phyloP scores from a whole-genome alignment of 2,329 filamentous ascomycete species.

The Penicillium sp. region DNA sequence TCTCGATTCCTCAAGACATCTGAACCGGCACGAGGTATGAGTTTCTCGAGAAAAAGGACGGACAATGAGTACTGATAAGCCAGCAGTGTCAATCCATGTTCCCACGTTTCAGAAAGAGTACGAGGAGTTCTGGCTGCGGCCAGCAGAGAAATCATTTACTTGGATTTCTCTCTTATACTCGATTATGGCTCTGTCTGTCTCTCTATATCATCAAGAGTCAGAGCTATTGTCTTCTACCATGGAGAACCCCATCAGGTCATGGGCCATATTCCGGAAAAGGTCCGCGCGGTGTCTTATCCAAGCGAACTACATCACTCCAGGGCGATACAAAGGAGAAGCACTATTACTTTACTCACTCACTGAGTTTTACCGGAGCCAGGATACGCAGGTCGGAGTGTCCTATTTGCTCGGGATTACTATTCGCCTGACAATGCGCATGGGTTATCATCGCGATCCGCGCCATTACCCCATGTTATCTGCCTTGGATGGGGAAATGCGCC shows the following conservation, averaged over 20 bases:
- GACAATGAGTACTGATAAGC: neutral
- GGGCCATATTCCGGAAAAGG: slow-evolving; percentile 51
- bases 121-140: slow-evolving; percentile 32
- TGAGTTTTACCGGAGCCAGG: slow-evolving; percentile 33
- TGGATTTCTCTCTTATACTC: slow-evolving; percentile 35
- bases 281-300: slow-evolving; percentile 34
- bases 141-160: slow-evolving; percentile 26
- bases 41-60: neutral
- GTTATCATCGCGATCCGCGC: slow-evolving; percentile 58
- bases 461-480: slow-evolving; percentile 54
- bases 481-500: slow-evolving; percentile 56
- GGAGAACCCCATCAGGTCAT: slow-evolving; percentile 19
- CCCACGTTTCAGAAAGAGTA: slow-evolving; percentile 36
- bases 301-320: slow-evolving; percentile 34
- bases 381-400: slow-evolving; percentile 52
- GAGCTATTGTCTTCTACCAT: slow-evolving; percentile 24
- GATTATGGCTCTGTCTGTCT: slow-evolving; percentile 28
- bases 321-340: slow-evolving; percentile 34
- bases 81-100: slow-evolving; percentile 30
- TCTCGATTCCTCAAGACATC: slow-evolving; percentile 34
- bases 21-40: slow-evolving; percentile 33
- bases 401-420: slow-evolving; percentile 56
- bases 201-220: slow-evolving; percentile 24
- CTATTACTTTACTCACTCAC: slow-evolving; percentile 30
- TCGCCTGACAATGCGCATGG: slow-evolving; percentile 61